Base-by-base conservation (phyloP, 2,329 filamentous ascomycete species). In the Xylaria sp. region DNA sequence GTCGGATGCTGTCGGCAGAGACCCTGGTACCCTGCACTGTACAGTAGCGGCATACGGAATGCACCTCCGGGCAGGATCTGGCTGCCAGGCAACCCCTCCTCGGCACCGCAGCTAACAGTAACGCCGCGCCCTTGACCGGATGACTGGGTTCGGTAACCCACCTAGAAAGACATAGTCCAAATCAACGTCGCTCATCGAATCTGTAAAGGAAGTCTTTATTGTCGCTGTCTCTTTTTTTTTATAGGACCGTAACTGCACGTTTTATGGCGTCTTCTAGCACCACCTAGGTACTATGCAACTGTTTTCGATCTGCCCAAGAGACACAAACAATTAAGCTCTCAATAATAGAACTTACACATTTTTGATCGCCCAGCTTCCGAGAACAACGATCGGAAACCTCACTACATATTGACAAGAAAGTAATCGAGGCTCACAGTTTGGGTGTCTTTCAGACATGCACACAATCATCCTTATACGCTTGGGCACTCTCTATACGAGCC, bases 371-470 rank as follows among this genome's bases (percentile, higher is more conserved):
- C 37, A 15, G 15, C 37, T 47, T 56, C 29, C 33, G 15, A n/a
- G 25, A 51, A 44, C 44, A 44, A 51, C 47, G 21, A 37, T 51
- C 43, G 19, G 19, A 43, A 33, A 27, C 8, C 15, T 52, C 31
- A 21, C 44, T 11, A 17, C 15, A 19, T 41, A 43, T 49, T 46
- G 25, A 51, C 53, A 60, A 55, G 43, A 38, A 49, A 29, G n/a
- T 27, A 35, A 54, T 55, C 43, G 35, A 49, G 29, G 19, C 35
- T 25, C 9, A 25, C 40, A 10, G 17, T 25, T 38, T 54, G 35
- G 54, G 19, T 29, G 48, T 40, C 21, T 33, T 25, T 52, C 31
- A 63, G 62, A 63, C 35, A 71, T 71, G 68, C 55, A 51, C 54
- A 58, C 59, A 17, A 60, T 41, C 41, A 64, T 56, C 13, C 44